Base-by-base conservation (phyloP, 495 filamentous ascomycete genomes). In the Aspergillus kassunensis region DNA sequence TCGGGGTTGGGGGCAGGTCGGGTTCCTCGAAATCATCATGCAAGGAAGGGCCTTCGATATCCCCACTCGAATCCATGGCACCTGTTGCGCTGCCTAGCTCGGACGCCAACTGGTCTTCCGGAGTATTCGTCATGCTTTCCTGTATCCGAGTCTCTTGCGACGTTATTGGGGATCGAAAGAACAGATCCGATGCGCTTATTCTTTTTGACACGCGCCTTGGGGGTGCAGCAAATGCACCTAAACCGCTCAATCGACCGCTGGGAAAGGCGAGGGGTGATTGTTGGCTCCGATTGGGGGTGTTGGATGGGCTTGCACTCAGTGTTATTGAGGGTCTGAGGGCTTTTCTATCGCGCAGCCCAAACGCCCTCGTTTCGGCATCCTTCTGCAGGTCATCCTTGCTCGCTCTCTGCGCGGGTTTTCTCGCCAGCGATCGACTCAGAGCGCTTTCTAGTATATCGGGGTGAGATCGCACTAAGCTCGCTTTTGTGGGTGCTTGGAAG, bases 1-100 rank as follows among this genome's bases (percentile, higher is more conserved):
- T 82, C 16, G 85, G 85, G 4, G 86, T 89, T 9, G 84, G 84
- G 8, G 86, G 87, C 19, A 90, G 71, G 30, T 87, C 84, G 8
- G 84, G 86, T 56, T 90, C 86, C 15, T 73, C 70, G 20, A 70
- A 49, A 11, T 68, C 73, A 0, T 71, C 72, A 4, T 62, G 64
- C 36, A 70, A 61, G 7, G 73, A 66, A 19, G 65, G 66, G 39
- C 41, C 44, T 11, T 58, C 62, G 8, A 61, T 30, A 18, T 62
- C 61, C 9, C 45, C 24, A 16, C 57, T 50, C 31, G 56, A 19
- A 37, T 62, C 56, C 15, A 48, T n/a, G 31, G 59, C 62, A 39
- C 51, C 57, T 18, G 68, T 70, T 15, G 60, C 69, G 27, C 62
- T 67, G n/a, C 61, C 69, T 44, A 75, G 42, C 48, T 72, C 73